Percentiles rank a stretch among this genome's conserved stretches.
Evolutionary conservation across 495 filamentous ascomycete species (phyloP).

Genomic region (Saxophila tyrrhenica): DNA sequence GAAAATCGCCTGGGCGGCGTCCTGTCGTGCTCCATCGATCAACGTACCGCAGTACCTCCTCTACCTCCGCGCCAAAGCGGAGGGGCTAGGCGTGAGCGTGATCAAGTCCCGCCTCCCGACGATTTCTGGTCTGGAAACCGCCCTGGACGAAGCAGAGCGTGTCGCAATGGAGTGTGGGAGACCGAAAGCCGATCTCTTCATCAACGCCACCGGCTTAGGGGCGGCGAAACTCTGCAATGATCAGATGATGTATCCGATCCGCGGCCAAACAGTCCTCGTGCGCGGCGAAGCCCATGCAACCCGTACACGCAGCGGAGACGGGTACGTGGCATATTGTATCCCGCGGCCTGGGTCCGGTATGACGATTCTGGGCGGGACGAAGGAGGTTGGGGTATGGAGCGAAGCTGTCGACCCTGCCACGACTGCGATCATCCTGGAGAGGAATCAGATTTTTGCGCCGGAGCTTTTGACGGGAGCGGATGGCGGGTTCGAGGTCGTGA

Average conservation of each 20-base stretch:
- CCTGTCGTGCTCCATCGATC: slow-evolving; percentile 21
- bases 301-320: slow-evolving; percentile 13
- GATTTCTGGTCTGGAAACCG: neutral
- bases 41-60: slow-evolving; percentile 26
- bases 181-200: slow-evolving; percentile 13
- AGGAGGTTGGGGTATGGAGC: slow-evolving; percentile 27
- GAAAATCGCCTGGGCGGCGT: slow-evolving; percentile 7
- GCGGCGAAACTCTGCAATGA: slow-evolving; percentile 24
- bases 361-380: slow-evolving; percentile 32
- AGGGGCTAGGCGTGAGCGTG: slow-evolving; percentile 13
- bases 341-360: slow-evolving; percentile 27
- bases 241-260: slow-evolving; percentile 24
- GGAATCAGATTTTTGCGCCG: slow-evolving; percentile 25
- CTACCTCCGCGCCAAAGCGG: slow-evolving; percentile 17
- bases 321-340: slow-evolving; percentile 25
- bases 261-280: slow-evolving; percentile 30
- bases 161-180: neutral
- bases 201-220: slow-evolving; percentile 29
- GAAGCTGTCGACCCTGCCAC: slow-evolving; percentile 24
- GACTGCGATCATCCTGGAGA: slow-evolving; percentile 26
- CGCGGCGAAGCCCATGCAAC: slow-evolving; percentile 19
- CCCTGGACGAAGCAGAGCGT: slow-evolving; percentile 5
- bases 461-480: slow-evolving; percentile 27
- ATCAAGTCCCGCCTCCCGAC: slow-evolving; percentile 12
- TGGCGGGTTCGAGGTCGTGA: slow-evolving; percentile 31